Percentiles rank a stretch among this genome's conserved stretches.
These are phyloP conservation scores for Quaeritorhiza haematococci DNA, from an alignment of 371 early-diverging fungal species.

Conservation along the genomic window DNA sequence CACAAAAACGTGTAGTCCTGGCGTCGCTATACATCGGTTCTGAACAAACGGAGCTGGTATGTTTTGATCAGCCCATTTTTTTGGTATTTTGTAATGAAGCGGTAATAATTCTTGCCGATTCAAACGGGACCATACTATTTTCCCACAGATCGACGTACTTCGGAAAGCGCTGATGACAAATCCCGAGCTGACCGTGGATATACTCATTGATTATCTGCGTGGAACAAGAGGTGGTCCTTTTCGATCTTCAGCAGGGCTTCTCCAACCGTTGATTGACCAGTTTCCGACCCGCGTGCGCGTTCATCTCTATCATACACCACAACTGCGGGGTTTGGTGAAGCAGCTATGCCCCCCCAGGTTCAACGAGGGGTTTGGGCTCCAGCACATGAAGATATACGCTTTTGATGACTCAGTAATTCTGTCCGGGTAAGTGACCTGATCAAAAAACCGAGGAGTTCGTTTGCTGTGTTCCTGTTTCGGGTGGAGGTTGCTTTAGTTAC, in stretches of 20 bases:
- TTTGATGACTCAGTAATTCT: constrained; percentile 85
- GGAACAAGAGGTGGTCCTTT: constrained; percentile 68
- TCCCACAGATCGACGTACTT: constrained; percentile 49
- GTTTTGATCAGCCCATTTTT: background rate
- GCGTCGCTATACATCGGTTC: constrained; percentile 87
- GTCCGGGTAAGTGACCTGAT: constrained; percentile 72
- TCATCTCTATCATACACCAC: constrained; percentile 80
- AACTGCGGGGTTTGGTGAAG: constrained; percentile 67
- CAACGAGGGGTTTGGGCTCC: constrained; percentile 88
- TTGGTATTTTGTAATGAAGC: background rate
- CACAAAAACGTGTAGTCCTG: constrained; percentile 69
- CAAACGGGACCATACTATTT: too few relatives aligned
- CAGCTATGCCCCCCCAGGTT: constrained; percentile 73
- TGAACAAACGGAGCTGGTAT: constrained; percentile 69
- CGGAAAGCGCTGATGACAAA: constrained; percentile 49
- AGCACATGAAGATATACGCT: constrained; percentile 89
- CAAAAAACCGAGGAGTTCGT: too few relatives aligned
- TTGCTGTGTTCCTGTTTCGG: too few relatives aligned
- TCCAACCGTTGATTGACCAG: constrained; percentile 62
- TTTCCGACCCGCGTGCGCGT: constrained; percentile 60
- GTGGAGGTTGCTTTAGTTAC: too few relatives aligned
- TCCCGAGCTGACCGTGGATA: constrained; percentile 52
- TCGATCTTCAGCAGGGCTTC: constrained; percentile 60
- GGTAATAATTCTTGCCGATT: background rate
- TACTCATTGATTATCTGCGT: constrained; percentile 83